Percentiles rank a stretch among this genome's conserved stretches.
phyloP scores from a whole-genome alignment of 805 yeast genomes.

The Wickerhamiella kurtzmanii region DNA sequence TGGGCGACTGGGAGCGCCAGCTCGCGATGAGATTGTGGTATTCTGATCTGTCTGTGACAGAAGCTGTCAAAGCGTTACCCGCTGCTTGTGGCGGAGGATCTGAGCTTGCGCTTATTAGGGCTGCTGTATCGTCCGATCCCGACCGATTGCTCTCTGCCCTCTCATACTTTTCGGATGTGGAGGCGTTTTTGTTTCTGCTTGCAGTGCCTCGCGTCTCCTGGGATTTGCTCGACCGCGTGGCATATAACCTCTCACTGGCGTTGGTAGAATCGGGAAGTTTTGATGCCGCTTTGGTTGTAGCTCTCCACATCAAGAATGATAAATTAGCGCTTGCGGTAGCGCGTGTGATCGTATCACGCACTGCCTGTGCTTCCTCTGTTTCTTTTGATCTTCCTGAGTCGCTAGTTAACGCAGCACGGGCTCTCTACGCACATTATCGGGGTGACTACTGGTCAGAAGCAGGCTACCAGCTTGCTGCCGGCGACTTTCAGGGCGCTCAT shows the following conservation, averaged over 20 bases:
- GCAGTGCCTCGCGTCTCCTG: constrained; percentile 6
- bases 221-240: constrained; percentile 9
- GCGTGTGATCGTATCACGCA: constrained; percentile 13
- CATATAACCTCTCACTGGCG: constrained; percentile 7
- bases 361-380: constrained; percentile 2
- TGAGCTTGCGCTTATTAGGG: constrained; percentile 13
- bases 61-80: constrained; percentile 6
- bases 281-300: constrained; percentile 50
- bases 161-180: constrained; percentile 7
- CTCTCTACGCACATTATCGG: constrained; percentile 37
- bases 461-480: constrained; percentile 47
- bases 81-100: constrained; percentile 2
- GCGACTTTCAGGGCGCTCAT: constrained; percentile 51
- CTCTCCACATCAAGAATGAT: constrained; percentile 44
- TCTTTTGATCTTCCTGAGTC: constrained; percentile 26
- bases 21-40: constrained; percentile 51
- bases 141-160: constrained; percentile 9
- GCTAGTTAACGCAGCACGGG: constrained; percentile 43
- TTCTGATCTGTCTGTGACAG: constrained; percentile 26
- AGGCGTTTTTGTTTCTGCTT: constrained; percentile 16
- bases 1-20: constrained; percentile 51
- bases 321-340: constrained; percentile 23
- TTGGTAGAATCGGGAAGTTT: constrained; percentile 32
- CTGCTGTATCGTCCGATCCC: constrained; percentile 3
- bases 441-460: constrained; percentile 49